A percentile compares a stretch with the other conserved stretches of the same genome.
Conservation (phyloP, 371 early-diverging fungal species). For the Zychaea mexicana region DNA sequence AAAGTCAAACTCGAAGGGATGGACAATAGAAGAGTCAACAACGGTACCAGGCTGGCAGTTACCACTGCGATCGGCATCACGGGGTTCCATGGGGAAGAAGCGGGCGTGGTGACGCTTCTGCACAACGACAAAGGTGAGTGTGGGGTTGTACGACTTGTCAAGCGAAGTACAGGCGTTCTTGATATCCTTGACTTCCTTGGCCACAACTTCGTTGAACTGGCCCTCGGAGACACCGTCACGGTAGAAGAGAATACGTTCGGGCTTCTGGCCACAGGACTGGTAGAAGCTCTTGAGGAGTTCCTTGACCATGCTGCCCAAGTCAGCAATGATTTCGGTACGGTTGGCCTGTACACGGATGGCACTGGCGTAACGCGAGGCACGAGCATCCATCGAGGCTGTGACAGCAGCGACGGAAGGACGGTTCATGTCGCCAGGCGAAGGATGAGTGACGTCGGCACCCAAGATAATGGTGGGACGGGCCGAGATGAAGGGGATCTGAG, state of each 20-base stretch:
- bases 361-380: slow-evolving; percentile 85
- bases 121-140: slow-evolving; percentile 88
- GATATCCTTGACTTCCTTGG: slow-evolving; percentile 84
- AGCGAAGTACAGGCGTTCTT: slow-evolving; percentile 74
- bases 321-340: slow-evolving; percentile 87
- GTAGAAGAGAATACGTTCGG: slow-evolving; percentile 91
- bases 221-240: slow-evolving; percentile 95
- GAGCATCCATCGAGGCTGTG: slow-evolving; percentile 85
- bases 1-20: slow-evolving; percentile 87
- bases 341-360: slow-evolving; percentile 83
- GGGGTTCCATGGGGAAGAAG: slow-evolving; percentile 78
- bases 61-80: slow-evolving; percentile 34
- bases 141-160: slow-evolving; percentile 71
- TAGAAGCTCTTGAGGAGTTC: slow-evolving; percentile 84
- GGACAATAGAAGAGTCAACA: slow-evolving; percentile 78
- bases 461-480: slow-evolving; percentile 87
- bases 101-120: slow-evolving; percentile 95
- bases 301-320: slow-evolving; percentile 80
- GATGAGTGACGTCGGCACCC: slow-evolving; percentile 93
- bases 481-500: slow-evolving; percentile 63
- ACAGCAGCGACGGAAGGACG: slow-evolving; percentile 79
- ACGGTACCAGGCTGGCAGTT: slow-evolving; percentile 81
- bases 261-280: slow-evolving; percentile 73
- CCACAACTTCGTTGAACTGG: slow-evolving; percentile 82
- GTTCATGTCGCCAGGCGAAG: slow-evolving; percentile 68